A percentile compares a stretch with the other conserved stretches of the same genome.
Evolutionary conservation across 2,329 filamentous ascomycete species (phyloP).

Genomic region (Beauveria sp.): DNA sequence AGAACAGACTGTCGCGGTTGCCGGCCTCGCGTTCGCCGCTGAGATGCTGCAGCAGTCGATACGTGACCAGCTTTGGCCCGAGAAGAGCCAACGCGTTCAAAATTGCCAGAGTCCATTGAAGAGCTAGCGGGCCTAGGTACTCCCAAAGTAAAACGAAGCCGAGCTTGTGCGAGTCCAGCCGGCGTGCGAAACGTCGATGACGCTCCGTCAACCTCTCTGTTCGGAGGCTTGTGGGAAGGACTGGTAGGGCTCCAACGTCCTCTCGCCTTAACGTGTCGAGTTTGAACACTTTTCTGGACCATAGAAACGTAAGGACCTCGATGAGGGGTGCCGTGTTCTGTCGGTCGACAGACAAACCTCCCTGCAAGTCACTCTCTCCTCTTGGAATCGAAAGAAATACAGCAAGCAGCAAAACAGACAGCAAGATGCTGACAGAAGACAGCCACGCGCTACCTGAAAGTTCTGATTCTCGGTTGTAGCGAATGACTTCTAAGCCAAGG

Average conservation of each 20-base stretch:
- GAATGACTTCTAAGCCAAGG: not conserved
- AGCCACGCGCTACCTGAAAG: not conserved
- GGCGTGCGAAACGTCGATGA: not conserved
- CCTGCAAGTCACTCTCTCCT: not conserved
- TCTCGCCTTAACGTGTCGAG: not conserved
- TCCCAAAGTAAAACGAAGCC: not conserved
- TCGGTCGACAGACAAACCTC: not conserved
- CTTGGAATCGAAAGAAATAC: not conserved
- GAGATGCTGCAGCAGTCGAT: not conserved
- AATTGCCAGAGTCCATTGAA: not conserved
- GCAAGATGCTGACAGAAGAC: not conserved
- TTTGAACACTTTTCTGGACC: not conserved
- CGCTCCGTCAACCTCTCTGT: not conserved
- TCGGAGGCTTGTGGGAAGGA: not conserved
- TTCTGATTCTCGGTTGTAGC: no score
- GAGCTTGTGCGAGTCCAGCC: not conserved
- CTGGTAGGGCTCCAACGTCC: not conserved
- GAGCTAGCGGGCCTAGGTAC: not conserved
- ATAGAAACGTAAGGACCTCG: not conserved
- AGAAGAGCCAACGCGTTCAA: not conserved
- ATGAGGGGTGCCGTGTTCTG: not conserved
- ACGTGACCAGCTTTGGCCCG: not conserved
- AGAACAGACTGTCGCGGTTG: not conserved
- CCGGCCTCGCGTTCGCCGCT: not conserved
- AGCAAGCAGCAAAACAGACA: not conserved